These are phyloP conservation scores for Serendipita vermifera DNA, from an alignment of 768 basidiomycete species.

Conservation along the genomic window DNA sequence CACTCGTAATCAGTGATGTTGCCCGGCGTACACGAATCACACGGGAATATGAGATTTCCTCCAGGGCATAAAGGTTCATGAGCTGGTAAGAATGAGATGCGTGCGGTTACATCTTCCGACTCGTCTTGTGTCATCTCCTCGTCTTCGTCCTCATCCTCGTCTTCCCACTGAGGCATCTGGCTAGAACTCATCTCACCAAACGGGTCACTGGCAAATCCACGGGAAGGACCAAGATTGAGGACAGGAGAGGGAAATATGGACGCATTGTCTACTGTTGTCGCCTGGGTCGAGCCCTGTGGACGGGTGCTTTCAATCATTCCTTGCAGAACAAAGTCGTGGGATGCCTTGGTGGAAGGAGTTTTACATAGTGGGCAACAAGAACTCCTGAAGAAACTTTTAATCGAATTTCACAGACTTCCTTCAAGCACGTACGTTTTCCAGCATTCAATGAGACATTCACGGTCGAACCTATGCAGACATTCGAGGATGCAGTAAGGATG, in stretches of 20 bases:
- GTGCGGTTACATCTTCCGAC: background rate
- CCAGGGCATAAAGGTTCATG: background rate
- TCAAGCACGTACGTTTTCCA: background rate
- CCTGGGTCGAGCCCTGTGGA: background rate
- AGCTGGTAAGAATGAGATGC: background rate
- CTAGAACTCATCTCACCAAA: background rate
- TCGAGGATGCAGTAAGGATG: constrained; percentile 7
- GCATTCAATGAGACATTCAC: background rate
- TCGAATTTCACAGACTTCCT: background rate
- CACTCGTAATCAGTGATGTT: background rate
- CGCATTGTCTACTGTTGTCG: background rate
- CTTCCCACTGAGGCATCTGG: no score
- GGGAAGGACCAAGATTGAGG: background rate
- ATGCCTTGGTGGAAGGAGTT: background rate
- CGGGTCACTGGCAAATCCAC: background rate
- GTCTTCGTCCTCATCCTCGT: background rate
- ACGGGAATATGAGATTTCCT: background rate
- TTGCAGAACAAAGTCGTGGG: background rate
- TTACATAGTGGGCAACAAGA: constrained; percentile 5
- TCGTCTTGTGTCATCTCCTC: background rate
- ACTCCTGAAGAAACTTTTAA: background rate
- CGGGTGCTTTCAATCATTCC: background rate
- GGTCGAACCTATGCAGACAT: constrained; percentile 6
- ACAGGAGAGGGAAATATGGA: background rate
- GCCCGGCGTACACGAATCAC: background rate